Percentiles rank a stretch among this genome's conserved stretches.
Conservation (phyloP, 2,329 filamentous ascomycete species). For the Alternaria sp. region DNA sequence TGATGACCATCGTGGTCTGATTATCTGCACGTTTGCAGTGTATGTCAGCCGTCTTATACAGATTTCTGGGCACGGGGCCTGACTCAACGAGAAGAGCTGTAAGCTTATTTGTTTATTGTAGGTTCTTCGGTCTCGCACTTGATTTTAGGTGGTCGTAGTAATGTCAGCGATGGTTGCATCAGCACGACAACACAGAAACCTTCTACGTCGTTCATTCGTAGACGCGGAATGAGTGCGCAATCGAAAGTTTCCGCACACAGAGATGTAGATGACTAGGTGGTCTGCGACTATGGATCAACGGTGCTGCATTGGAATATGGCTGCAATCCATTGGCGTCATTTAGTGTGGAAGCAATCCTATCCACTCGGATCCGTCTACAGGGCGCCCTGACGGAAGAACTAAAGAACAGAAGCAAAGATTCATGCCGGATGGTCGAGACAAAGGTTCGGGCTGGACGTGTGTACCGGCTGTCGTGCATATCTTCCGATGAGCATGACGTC, state of each 20-base stretch:
- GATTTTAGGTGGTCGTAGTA: background rate
- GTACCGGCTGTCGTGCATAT: background rate
- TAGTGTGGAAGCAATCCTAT: background rate
- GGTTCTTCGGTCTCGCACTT: background rate
- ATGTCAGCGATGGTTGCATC: background rate
- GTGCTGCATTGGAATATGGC: background rate
- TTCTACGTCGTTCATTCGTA: background rate
- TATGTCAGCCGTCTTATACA: background rate
- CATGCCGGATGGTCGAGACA: background rate
- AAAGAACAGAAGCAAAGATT: background rate
- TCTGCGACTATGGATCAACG: background rate
- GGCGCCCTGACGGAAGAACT: background rate
- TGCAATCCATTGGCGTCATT: background rate
- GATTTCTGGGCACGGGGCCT: background rate
- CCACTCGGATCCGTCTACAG: conserved; percentile 4
- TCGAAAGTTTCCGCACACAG: background rate
- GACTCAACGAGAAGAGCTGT: background rate
- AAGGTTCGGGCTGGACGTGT: background rate
- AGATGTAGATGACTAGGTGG: background rate
- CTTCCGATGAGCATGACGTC: background rate
- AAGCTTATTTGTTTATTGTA: background rate
- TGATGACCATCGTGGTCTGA: background rate
- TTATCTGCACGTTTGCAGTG: background rate
- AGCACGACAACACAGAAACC: background rate
- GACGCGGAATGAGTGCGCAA: background rate